Conservation (phyloP, 768 basidiomycete genomes). For the Russula foetens region DNA sequence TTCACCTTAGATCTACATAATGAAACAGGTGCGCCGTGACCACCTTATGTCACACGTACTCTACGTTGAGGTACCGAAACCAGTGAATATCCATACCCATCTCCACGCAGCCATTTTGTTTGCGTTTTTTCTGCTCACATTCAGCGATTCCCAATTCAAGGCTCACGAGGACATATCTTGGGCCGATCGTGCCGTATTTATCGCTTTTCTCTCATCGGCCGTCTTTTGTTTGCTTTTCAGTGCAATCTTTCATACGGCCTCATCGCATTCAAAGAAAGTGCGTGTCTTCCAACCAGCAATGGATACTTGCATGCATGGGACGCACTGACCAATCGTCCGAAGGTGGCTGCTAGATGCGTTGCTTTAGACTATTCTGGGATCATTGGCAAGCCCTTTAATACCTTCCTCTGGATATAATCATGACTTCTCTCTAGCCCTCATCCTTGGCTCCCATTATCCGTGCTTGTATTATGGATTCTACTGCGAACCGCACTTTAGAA, state of each 20-base stretch:
- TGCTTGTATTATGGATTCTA: conserved; percentile 73
- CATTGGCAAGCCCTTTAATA: conserved; percentile 35
- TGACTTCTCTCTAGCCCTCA: conserved; percentile 39
- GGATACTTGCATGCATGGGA: neutral
- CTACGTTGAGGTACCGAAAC: conserved; percentile 14
- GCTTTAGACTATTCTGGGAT: conserved; percentile 78
- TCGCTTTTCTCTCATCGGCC: conserved; percentile 61
- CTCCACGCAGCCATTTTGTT: conserved; percentile 63
- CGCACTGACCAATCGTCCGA: conserved; percentile 23
- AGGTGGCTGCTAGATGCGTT: conserved; percentile 53
- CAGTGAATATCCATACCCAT: conserved; percentile 85
- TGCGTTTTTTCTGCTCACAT: conserved; percentile 43
- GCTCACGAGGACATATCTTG: conserved; percentile 48
- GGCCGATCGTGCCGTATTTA: conserved; percentile 52
- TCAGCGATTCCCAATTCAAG: conserved; percentile 43
- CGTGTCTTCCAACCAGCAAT: conserved; percentile 16
- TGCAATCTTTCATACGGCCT: conserved; percentile 63
- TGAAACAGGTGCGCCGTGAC: conserved; percentile 48
- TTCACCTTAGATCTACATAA: conserved; percentile 58
- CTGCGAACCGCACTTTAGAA: conserved; percentile 47
- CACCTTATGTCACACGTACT: conserved; percentile 4
- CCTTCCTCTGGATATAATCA: conserved; percentile 10
- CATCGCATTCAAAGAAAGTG: conserved; percentile 67
- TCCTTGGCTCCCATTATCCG: conserved; percentile 72
- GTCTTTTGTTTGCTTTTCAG: conserved; percentile 66